Base-by-base conservation (phyloP, 139 green algal genomes). In the Chlorella vulgaris region DNA sequence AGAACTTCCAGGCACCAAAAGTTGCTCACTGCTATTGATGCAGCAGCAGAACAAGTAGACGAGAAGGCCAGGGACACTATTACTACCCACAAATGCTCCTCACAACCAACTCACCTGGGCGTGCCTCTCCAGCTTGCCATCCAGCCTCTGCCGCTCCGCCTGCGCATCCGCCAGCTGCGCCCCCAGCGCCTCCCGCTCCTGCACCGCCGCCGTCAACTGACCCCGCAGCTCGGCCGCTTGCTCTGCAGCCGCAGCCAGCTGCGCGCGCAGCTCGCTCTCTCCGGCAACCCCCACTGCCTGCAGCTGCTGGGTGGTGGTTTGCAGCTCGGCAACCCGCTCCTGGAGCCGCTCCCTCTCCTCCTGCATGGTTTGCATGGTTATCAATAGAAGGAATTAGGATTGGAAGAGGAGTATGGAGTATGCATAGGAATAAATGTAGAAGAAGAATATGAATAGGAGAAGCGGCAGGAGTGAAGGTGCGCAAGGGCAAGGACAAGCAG, bases 281-380 rank as follows among this genome's bases (percentile, higher is more conserved):
- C 79, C 43, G 15, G 69, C 75, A 26, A 43, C 43, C 58, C 63
- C 13, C 0, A 22, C 35, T n/a, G 62, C 82, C 62, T 76, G 42
- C 65, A 76, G 33, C 29, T 47, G 51, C 31, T 28, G 68, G 18
- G 62, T 66, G 5, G 15, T 43, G 10, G 77, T 76, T 7, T 61
- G 28, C 19, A 39, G 31, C 38, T 69, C 60, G 2, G 42, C 67
- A 1, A 74, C 47, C 22, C 60, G 29, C 26, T 83, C 21, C 0
- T 74, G 43, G 47, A 74, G 50, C 0, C 65, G 62, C 50, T 84
- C 77, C 7, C 53, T 47, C 26, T 87, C 69, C 38, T 82, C 61
- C 61, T 68, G 61, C 4, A 4, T 42, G 36, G 24, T 13, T 67
- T 28, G 60, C 26, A n/a, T n/a, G n/a, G n/a, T n/a, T n/a, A n/a